A percentile compares a stretch with the other conserved stretches of the same genome.
phyloP scores from a whole-genome alignment of 208 protist species.

The Leishmania mexicana region DNA sequence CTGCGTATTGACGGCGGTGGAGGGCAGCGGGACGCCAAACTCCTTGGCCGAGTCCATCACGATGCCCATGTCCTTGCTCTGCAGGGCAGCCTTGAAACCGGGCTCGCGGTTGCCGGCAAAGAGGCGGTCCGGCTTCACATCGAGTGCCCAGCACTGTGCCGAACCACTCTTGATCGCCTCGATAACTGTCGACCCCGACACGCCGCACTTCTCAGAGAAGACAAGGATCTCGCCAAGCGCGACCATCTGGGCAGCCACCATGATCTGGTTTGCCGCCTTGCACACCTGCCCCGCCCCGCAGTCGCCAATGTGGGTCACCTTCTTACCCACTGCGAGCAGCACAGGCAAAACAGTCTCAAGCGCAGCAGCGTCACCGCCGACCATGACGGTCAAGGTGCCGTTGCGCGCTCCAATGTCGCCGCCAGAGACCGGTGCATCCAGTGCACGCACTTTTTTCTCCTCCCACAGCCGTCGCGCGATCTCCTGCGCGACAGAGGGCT shows the following conservation, averaged over 20 bases:
- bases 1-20: constrained; percentile 89
- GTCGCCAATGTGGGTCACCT: constrained; percentile 86
- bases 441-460: constrained; percentile 67
- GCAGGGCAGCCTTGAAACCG: constrained; percentile 95
- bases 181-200: constrained; percentile 82
- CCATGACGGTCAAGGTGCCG: constrained; percentile 95
- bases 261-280: constrained; percentile 97
- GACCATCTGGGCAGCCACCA: constrained; percentile 94
- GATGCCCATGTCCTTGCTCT: constrained; percentile 95
- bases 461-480: constrained; percentile 82
- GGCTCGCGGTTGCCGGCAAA: constrained; percentile 94
- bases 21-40: constrained; percentile 89
- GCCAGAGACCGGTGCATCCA: constrained; percentile 96
- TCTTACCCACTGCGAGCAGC: constrained; percentile 83
- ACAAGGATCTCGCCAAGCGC: constrained; percentile 95
- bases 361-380: constrained; percentile 88
- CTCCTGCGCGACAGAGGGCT: constrained; percentile 90
- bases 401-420: constrained; percentile 94
- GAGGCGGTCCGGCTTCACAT: constrained; percentile 91
- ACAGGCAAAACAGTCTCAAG: constrained; percentile 75
- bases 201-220: constrained; percentile 92
- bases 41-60: constrained; percentile 90
- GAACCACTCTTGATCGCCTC: constrained; percentile 90
- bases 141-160: constrained; percentile 94
- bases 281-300: constrained; percentile 94